Evolutionary conservation across 768 basidiomycete genomes (phyloP).

Genomic region (Lactifluus pinguis): DNA sequence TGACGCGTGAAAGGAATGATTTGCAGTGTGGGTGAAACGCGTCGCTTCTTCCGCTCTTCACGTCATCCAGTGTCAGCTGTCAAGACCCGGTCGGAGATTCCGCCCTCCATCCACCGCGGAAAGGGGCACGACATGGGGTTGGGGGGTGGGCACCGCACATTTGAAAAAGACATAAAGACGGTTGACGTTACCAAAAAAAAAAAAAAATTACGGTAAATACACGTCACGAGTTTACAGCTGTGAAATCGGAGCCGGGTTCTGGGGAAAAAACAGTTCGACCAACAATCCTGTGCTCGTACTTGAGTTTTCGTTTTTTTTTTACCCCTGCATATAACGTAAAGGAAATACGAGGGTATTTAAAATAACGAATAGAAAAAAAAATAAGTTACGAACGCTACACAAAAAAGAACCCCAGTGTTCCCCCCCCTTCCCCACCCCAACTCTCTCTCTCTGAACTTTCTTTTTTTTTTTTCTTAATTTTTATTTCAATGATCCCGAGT

Average conservation of each 20-base stretch:
- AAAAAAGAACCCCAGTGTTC: not conserved
- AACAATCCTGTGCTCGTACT: not conserved
- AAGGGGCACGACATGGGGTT: not conserved
- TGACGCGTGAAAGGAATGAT: constrained; percentile 3
- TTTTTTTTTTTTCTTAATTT: not conserved
- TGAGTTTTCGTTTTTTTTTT: not conserved
- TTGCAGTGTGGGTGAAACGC: not conserved
- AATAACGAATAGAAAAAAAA: not conserved
- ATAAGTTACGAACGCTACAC: not conserved
- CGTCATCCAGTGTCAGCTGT: constrained; percentile 5
- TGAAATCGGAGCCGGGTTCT: constrained; percentile 2
- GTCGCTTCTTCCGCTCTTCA: constrained; percentile 5
- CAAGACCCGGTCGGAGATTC: not conserved
- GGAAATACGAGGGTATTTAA: not conserved
- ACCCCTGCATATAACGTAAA: constrained; percentile 1
- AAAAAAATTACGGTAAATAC: not conserved
- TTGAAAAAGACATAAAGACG: not conserved
- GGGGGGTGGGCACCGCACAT: no score
- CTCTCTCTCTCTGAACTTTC: constrained; percentile 2
- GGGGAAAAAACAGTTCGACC: not conserved
- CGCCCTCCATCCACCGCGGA: not conserved
- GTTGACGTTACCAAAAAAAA: not conserved
- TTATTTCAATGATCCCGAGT: not conserved
- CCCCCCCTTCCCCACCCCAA: no score
- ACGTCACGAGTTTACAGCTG: not conserved